These are phyloP conservation scores for Suillus luteus DNA, from an alignment of 768 basidiomycete genomes.

Conservation along the genomic window DNA sequence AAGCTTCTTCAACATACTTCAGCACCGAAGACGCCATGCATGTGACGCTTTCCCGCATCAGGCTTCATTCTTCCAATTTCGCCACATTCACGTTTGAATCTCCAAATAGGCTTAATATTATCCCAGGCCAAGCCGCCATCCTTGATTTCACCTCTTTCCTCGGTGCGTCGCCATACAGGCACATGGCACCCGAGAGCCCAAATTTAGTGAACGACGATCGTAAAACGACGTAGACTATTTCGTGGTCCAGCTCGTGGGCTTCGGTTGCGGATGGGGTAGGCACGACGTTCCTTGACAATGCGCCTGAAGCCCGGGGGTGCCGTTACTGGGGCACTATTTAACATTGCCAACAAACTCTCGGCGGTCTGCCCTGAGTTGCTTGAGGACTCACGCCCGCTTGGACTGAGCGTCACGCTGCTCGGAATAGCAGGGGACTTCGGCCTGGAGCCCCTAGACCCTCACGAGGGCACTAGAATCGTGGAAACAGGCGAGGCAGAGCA, in stretches of 20 bases:
- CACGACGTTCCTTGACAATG: constrained; percentile 51
- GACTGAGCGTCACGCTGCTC: constrained; percentile 45
- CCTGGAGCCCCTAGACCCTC: constrained; percentile 23
- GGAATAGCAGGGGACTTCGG: constrained; percentile 58
- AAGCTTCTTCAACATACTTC: constrained; percentile 31
- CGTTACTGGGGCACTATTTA: constrained; percentile 57
- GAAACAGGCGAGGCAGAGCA: background rate
- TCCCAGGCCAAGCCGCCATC: constrained; percentile 55
- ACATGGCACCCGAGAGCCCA: constrained; percentile 54
- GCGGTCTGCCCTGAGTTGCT: constrained; percentile 44
- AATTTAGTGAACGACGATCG: constrained; percentile 62
- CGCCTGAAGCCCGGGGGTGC: constrained; percentile 55
- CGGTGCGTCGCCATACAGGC: constrained; percentile 49
- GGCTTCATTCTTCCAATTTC: constrained; percentile 47
- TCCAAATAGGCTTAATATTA: constrained; percentile 34
- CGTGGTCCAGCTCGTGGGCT: constrained; percentile 30
- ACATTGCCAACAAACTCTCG: constrained; percentile 44
- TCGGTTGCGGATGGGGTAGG: constrained; percentile 3
- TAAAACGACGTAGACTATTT: constrained; percentile 67
- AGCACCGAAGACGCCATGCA: constrained; percentile 23
- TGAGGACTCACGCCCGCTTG: constrained; percentile 40
- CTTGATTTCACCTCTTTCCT: constrained; percentile 56
- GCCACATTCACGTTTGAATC: constrained; percentile 57
- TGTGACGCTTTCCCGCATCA: constrained; percentile 38
- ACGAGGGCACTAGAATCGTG: background rate